phyloP scores from a whole-genome alignment of 2,329 filamentous ascomycete genomes.

The Sporothrix luriei region DNA sequence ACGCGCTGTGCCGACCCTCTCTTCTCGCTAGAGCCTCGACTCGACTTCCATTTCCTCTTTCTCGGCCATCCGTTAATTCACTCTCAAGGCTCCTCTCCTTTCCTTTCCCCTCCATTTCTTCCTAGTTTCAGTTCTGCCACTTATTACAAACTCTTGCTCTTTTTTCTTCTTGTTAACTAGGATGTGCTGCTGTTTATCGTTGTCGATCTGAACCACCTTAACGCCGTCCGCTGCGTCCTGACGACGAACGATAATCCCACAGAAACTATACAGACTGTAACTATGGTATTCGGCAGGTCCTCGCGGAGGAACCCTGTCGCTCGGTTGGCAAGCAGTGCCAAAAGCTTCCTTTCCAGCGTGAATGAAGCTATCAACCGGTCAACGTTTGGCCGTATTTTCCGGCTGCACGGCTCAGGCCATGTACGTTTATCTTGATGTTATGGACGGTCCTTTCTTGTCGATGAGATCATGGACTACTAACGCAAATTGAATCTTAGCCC shows the following conservation, averaged over 20 bases:
- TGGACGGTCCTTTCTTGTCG: too few species aligned
- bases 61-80: neutral
- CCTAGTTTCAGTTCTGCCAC: too few species aligned
- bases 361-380: constrained; percentile 47
- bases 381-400: constrained; percentile 63
- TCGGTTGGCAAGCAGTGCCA: constrained; percentile 56
- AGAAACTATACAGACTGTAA: neutral
- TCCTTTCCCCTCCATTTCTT: too few species aligned
- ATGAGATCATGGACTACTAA: neutral
- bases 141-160: neutral
- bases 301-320: constrained; percentile 45
- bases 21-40: neutral
- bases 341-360: constrained; percentile 56
- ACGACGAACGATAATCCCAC: neutral
- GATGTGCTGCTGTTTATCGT: neutral
- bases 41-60: neutral
- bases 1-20: too few species aligned
- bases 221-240: neutral
- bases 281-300: constrained; percentile 20
- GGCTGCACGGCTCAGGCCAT: constrained; percentile 68
- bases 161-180: neutral
- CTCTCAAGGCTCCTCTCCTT: neutral
- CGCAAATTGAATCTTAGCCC: constrained; percentile 42
- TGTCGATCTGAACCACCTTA: neutral
- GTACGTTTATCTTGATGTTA: constrained; percentile 48